Base-by-base conservation (phyloP, 352 stramenopile genomes). In the Pythium pyrilobum region DNA sequence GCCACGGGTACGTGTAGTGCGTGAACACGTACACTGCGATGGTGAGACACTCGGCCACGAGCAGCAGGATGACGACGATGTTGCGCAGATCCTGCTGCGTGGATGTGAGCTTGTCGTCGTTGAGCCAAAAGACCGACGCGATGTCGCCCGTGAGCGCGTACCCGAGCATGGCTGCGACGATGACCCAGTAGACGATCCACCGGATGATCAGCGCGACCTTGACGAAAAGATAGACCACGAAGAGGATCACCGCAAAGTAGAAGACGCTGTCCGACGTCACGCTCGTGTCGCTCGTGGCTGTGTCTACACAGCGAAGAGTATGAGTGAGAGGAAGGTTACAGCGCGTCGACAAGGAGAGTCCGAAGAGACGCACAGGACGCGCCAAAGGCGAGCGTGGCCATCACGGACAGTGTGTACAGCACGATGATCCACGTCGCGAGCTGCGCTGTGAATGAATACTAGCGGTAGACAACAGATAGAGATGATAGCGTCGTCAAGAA, bases 141-240 rank as follows among this genome's bases (percentile, higher is more conserved):
- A 85, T 42, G 37, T 73, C 77, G 27, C 56, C 52, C 2, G 77
- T 83, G 28, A 83, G 59, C 7, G 72, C 53, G 48, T 74, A 81
- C 11, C 62, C 85, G 40, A 85, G 48, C 50, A 87, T 62, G 32
- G 85, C 72, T 1, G 73, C 77, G 24, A 91, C 39, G 33, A 94
- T 67, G 25, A 91, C 69, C 72, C 74, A 92, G 62, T 93, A 96
- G 23, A 96, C 65, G 40, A 95, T 62, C 83, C 86, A 92, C 41
- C 81, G 80, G 39, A 92, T 80, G 21, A 96, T 63, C 38, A 94
- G 46, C 16, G 79, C 69, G 31, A 94, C 58, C 41, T 85, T 69
- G 2, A 87, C 77, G 16, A 93, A 71, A 24, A 90, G 37, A 52
- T 90, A 89, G 32, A 88, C 51, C 2, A 67, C 63, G 2, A 87